Evolutionary conservation across 2,329 filamentous ascomycete species (phyloP), one percentile per base, ranked within the genome.

Genomic region (Penicillium polonicum): DNA sequence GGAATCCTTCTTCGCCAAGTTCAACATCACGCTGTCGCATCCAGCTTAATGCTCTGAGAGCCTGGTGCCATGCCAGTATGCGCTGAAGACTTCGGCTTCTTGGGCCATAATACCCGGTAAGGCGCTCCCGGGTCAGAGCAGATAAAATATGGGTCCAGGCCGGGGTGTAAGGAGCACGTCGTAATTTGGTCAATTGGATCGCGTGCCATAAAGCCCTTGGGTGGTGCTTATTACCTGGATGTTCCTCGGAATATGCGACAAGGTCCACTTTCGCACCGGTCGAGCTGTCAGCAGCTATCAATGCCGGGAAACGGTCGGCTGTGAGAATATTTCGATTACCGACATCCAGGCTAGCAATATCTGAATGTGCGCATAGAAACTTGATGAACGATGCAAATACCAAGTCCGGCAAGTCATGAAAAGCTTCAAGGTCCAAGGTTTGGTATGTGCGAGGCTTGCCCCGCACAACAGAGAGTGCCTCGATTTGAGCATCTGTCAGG

Each of bases 311-410:
- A 35, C 65, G 60, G 58, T 72, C 62, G 25, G 60, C 58, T 25
- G 58, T 62, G 13, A 56, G 61, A n/a, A 65, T 54, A 17, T 64
- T 58, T 38, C 61, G 48, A 19, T 60, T 55, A 29, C 49, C 50
- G 21, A 53, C 25, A 19, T 58, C 55, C 46, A 56, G 33, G 25
- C 57, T 29, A 48, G 65, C 45, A 21, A 64, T 54, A 36, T 55
- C 51, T 4, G 68, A 68, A 60, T 72, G 70, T 7, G 65, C 67
- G 58, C 76, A 78, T 17, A 81, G 63, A 36, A 80, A 75, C 19
- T 62, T 51, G 48, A 82, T 73, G 58, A 79, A 79, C 17, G 79
- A 72, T n/a, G 74, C 67, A 58, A 82, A 77, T 1, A 81, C 57
- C 43, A 66, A 55, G 19, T 72, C 56, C 1, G 77, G 72, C 38